Percentiles rank a stretch among this genome's conserved stretches.
Evolutionary conservation across 441 rosid genomes (phyloP).

Genomic region (Pelargonium citronellum): DNA sequence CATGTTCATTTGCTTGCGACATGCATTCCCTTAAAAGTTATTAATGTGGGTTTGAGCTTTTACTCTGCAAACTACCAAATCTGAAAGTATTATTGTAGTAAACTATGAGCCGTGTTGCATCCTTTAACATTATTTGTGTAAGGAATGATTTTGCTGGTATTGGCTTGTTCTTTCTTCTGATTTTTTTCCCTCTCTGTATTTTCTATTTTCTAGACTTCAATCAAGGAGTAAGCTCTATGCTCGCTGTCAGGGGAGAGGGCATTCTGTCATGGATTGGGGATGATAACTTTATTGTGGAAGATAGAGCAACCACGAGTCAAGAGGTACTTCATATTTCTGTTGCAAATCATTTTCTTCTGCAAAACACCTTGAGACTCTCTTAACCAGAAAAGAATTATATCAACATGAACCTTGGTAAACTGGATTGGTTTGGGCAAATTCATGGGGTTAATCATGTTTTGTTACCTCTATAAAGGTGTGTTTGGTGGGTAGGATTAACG

Average conservation of each 20-base stretch:
- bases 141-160: background rate
- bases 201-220: conserved; percentile 16
- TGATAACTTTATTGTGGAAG: conserved; percentile 63
- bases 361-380: no score
- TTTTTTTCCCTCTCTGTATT: background rate
- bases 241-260: conserved; percentile 64
- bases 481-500: no score
- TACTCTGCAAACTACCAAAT: no score
- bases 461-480: no score
- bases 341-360: background rate
- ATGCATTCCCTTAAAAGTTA: no score
- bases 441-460: no score
- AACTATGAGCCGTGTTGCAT: background rate
- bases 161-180: background rate
- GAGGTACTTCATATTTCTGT: conserved; percentile 40
- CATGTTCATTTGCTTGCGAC: no score
- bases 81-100: no score
- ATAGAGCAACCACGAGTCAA: conserved; percentile 35
- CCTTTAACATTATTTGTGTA: background rate
- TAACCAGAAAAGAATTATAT: no score
- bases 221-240: conserved; percentile 47
- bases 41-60: no score
- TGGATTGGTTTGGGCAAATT: no score
- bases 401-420: no score
- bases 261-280: conserved; percentile 58